Evolutionary conservation across 2,329 filamentous ascomycete species (phyloP), one percentile per base, ranked within the genome.

Genomic region (Fusarium floridanum): DNA sequence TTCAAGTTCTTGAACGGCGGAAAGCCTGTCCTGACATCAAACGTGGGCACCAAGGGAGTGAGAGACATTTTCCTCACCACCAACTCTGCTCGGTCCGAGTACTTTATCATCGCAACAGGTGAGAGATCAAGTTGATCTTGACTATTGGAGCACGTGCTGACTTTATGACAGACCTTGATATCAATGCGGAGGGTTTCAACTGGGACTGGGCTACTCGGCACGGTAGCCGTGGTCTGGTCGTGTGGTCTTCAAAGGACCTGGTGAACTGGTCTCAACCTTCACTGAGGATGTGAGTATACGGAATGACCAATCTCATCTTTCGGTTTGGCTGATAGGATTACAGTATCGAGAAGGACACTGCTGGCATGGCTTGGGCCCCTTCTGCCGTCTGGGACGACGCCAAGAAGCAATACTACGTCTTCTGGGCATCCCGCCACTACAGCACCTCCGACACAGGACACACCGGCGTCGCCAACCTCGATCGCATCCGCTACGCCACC

Each of bases 351-450:
- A 67, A 64, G 0, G 77, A 75, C 2, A 82, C 81, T 1, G 81
- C 83, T 2, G 83, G 83, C 7, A 84, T 83, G 82, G 76, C 77
- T 2, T 84, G 82, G 83, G 83, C 83, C 0, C 83, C 83, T 0
- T 83, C 81, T 1, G 83, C 75, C 6, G 80, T 84, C 29, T 84
- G 79, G 81, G 79, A 84, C 24, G 78, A 82, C 14, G 76, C 61
- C 1, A 77, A 77, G 6, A 75, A 78, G 17, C 82, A 85, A 50
- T 88, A 86, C 77, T 83, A 85, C 20, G 83, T 88, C 55, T 86
- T 86, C 77, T 88, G 86, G 87, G 81, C 87, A 0, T 83, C 83
- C 8, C 82, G 85, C 16, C 79, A 84, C 45, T 89, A 88, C 75
- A 74, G 78, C 2, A 63, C 81, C 3, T 81, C 80, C 17, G 88